Percentiles rank a stretch among this genome's conserved stretches.
phyloP scores from a whole-genome alignment of 768 basidiomycete genomes.

The Suillus occidentalis region DNA sequence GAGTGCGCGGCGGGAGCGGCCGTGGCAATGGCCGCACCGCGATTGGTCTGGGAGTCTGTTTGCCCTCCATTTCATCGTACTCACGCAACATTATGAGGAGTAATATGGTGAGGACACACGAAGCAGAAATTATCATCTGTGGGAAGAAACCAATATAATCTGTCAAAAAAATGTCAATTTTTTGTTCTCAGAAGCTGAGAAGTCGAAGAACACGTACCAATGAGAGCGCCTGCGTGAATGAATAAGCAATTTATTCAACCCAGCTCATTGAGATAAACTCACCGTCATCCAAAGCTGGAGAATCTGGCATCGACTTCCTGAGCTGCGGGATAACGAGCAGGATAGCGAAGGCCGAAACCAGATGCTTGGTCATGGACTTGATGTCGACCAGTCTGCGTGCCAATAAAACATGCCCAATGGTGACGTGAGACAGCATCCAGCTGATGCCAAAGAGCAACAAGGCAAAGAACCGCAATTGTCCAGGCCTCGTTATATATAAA shows the following conservation, averaged over 20 bases:
- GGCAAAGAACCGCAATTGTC: constrained; percentile 43
- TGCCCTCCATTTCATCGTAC: constrained; percentile 14
- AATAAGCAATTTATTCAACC: not conserved
- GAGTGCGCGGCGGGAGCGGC: not conserved
- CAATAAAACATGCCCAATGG: constrained; percentile 45
- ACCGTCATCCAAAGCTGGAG: constrained; percentile 47
- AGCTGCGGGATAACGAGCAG: constrained; percentile 50
- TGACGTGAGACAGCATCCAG: constrained; percentile 58
- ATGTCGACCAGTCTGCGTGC: constrained; percentile 36
- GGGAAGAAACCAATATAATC: constrained; percentile 60
- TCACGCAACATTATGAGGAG: constrained; percentile 45
- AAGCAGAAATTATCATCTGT: constrained; percentile 51
- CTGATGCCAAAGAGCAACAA: constrained; percentile 46
- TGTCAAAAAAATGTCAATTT: constrained; percentile 16
- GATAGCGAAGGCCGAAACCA: constrained; percentile 41
- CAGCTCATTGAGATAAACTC: constrained; percentile 19
- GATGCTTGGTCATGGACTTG: constrained; percentile 36
- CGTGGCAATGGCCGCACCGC: constrained; percentile 15
- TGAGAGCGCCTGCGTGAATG: constrained; percentile 40
- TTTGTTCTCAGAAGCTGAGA: not conserved
- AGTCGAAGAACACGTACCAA: constrained; percentile 35
- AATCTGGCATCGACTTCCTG: constrained; percentile 57
- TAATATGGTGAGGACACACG: constrained; percentile 43
- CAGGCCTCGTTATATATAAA: constrained; percentile 45
- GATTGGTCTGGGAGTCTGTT: not conserved